Base-by-base conservation (phyloP, 805 yeast genomes). In the Barnettozyma sp. region DNA sequence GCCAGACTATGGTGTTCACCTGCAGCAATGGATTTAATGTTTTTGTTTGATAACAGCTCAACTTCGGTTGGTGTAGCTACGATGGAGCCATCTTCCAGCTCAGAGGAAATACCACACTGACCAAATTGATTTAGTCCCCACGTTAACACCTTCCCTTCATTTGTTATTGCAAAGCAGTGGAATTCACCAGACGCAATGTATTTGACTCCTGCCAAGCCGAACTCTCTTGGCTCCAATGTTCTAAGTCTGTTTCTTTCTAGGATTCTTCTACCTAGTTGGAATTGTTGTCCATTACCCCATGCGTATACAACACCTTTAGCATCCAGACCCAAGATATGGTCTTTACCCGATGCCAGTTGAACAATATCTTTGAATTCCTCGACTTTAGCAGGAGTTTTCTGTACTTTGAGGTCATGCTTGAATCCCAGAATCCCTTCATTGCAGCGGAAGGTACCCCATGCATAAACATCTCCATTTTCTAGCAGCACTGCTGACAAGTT, bases 91-190 rank as follows among this genome's bases (percentile, higher is more conserved):
- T 86, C 95, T 51, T 82, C 92, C 37, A 83, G 73, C 34, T 75
- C 76, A 23, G 80, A 78, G 12, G 83, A 68, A 17, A 79, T 67
- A 39, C 95, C 97, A 66, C 97, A 86, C 63, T 92, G 99, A 16
- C 97, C 97, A 55, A 76, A 92, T 60, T 92, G 97, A 57, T 92
- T 92, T 52, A 92, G 70, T 7, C 99, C 99, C 98, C 98, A 92
- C 8, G 92, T 71, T 44, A 71, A 71, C 1, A 92, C 86, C 23
- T 70, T 70, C 27, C 82, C 85, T 24, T 76, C 73, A 11, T 68
- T 64, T 41, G 82, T 82, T 43, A 92, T 72, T 5, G 98, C 99
- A 66, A 92, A 92, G 47, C 95, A 82, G 56, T 88, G 97, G 60
- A 81, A 92, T 54, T 90, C 97, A 33, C 99, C 99, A 41, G 90